Percentiles rank a stretch among this genome's conserved stretches.
Evolutionary conservation across 208 protist genomes (phyloP).

Genomic region (Acanthamoeba healyi): DNA sequence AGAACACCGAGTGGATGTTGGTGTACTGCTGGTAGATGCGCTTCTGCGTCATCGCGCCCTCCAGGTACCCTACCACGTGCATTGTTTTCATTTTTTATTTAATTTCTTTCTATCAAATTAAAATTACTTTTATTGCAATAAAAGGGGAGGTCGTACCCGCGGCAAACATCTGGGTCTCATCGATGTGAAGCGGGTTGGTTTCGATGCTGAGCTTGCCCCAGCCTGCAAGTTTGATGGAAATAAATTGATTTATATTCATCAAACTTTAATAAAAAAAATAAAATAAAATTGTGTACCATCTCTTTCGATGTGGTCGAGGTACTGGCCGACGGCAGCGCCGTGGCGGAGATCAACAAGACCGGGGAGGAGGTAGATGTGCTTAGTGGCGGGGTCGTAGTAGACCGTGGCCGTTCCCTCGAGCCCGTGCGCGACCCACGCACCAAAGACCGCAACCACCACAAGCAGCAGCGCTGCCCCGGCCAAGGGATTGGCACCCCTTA

Average conservation of each 20-base stretch:
- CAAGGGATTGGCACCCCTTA: too few relatives aligned
- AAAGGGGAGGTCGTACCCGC: background rate
- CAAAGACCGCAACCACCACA: background rate
- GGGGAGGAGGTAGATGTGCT: conserved; percentile 8
- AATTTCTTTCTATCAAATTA: background rate
- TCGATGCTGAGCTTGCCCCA: conserved; percentile 45
- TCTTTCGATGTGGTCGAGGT: conserved; percentile 4
- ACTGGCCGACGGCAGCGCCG: conserved; percentile 30
- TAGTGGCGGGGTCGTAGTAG: conserved; percentile 23
- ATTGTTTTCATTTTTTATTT: background rate
- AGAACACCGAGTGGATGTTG: conserved; percentile 44
- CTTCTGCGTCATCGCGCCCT: conserved; percentile 52
- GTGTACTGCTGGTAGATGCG: conserved; percentile 47
- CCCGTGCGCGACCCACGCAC: background rate
- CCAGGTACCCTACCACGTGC: conserved; percentile 3
- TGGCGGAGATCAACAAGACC: background rate
- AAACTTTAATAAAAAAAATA: background rate
- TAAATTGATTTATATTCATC: background rate
- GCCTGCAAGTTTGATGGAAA: background rate
- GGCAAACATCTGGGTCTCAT: conserved; percentile 17
- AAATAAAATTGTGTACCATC: background rate
- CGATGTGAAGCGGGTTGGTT: background rate
- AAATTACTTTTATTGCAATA: background rate
- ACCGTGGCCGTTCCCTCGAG: conserved; percentile 1
- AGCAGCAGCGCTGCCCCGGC: too few relatives aligned